Base-by-base conservation (phyloP, 768 basidiomycete genomes). In the Goffeauzyma gilvescens region DNA sequence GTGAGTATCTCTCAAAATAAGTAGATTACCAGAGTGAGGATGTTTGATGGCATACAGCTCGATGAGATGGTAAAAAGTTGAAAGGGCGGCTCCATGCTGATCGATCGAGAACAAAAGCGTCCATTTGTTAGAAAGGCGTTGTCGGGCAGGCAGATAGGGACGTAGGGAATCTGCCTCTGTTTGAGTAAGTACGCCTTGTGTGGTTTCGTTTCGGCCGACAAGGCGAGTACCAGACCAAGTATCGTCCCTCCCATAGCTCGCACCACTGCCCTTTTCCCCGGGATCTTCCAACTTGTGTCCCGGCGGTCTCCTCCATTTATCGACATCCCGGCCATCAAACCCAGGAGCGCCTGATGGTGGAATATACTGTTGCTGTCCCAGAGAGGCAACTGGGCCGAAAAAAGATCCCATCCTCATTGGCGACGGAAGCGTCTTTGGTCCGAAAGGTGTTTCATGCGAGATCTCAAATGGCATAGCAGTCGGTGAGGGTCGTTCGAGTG, bases 11-110 rank as follows among this genome's bases (percentile, higher is more conserved):
- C 68, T 70, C 1, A 87, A 62, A 5, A 75, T 71, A 1, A 95
- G 51, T 8, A 95, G 26, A 66, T 66, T 24, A 57, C 64, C 51
- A 23, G 47, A 26, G 0, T 38, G 50, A 10, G 47, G 42, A 26
- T 54, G 45, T 5, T 44, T 38, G 13, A 50, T 40, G 14, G 53
- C 55, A 30, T 52, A 57, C 28, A 39, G 47, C 10, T 57, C 53
- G 31, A 65, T 54, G 7, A 55, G 52, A 12, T 53, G 55, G 60
- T 93, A 95, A 5, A 95, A 71, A 1, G 90, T 93, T 33, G 79
- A 76, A 12, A 95, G 69, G 10, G 85, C 89, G 33, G 89, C 86
- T 0, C 90, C 90, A 52, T 96, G 81, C 55, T 93, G 87, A 55
- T 96, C 90, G 14, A 93, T 70, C 13, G 84, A 87, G 65, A 60